These are phyloP conservation scores for Kurtzmaniella cleridarum DNA, from an alignment of 805 yeast genomes.

Conservation along the genomic window DNA sequence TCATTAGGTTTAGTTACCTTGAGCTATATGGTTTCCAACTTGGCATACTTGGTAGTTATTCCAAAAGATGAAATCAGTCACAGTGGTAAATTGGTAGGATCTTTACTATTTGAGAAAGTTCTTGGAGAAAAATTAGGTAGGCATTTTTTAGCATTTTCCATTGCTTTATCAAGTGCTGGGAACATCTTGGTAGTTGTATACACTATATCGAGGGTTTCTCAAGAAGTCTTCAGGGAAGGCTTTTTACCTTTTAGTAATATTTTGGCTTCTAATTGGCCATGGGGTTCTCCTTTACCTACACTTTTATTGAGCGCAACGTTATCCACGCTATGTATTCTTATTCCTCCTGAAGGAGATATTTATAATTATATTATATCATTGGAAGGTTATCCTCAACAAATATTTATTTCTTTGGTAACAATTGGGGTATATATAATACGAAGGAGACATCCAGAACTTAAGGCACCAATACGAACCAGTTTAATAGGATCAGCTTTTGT, in stretches of 20 bases:
- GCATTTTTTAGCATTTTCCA: constrained; percentile 48
- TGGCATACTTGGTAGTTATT: constrained; percentile 52
- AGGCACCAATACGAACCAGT: constrained; percentile 49
- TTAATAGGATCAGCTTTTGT: constrained; percentile 43
- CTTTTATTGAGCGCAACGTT: constrained; percentile 39
- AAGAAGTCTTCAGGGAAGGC: constrained; percentile 62
- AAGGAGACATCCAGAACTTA: constrained; percentile 40
- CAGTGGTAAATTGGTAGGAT: constrained; percentile 57
- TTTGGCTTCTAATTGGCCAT: constrained; percentile 53
- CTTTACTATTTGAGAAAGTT: constrained; percentile 50
- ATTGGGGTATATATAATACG: constrained; percentile 55
- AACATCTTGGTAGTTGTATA: constrained; percentile 59
- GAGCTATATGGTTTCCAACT: constrained; percentile 47
- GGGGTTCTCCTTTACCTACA: constrained; percentile 52
- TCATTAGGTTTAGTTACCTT: constrained; percentile 43
- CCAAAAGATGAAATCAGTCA: constrained; percentile 47
- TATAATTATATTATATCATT: constrained; percentile 47
- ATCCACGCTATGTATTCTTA: constrained; percentile 33
- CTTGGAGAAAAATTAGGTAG: constrained; percentile 51
- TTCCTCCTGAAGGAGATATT: constrained; percentile 43
- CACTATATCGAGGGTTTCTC: constrained; percentile 56
- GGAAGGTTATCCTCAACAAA: constrained; percentile 47
- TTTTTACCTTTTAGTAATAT: constrained; percentile 47
- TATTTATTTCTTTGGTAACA: constrained; percentile 48
- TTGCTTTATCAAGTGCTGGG: constrained; percentile 59